Conservation (phyloP, 805 yeast species). For the Wickerhamomyces rabaulensis region DNA sequence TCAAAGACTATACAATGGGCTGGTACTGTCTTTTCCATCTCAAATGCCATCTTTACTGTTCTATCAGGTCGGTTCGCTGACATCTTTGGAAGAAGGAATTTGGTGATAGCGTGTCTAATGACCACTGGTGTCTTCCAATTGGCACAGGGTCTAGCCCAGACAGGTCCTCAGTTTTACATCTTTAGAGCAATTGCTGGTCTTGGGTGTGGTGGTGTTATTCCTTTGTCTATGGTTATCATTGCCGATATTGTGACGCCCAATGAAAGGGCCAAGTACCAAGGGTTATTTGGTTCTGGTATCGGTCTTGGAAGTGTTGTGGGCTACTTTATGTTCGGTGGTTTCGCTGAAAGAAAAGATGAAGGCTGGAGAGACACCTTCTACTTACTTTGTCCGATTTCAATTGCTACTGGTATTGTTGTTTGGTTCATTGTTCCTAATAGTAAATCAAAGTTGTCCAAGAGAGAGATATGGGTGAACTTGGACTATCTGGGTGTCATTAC, state of each 20-base stretch:
- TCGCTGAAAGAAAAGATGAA: slow-evolving; percentile 19
- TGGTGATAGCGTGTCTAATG: slow-evolving; percentile 34
- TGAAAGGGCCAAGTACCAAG: slow-evolving; percentile 54
- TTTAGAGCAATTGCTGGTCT: slow-evolving; percentile 42
- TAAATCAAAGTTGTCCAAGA: slow-evolving; percentile 23
- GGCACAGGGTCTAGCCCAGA: slow-evolving; percentile 42
- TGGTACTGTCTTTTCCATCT: slow-evolving; percentile 47
- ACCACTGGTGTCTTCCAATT: slow-evolving; percentile 40
- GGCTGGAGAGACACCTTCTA: slow-evolving; percentile 38
- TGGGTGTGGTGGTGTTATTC: slow-evolving; percentile 50
- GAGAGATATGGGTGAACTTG: slow-evolving; percentile 38
- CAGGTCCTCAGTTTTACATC: slow-evolving; percentile 41
- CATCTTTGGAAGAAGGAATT: slow-evolving; percentile 46
- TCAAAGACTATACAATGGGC: slow-evolving; percentile 52
- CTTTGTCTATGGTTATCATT: slow-evolving; percentile 45
- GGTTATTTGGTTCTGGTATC: slow-evolving; percentile 45
- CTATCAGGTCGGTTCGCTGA: slow-evolving; percentile 51
- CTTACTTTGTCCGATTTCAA: slow-evolving; percentile 31
- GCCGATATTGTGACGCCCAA: slow-evolving; percentile 49
- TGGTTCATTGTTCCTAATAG: slow-evolving; percentile 27
- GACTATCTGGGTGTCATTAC: slow-evolving; percentile 47
- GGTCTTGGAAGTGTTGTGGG: slow-evolving; percentile 43
- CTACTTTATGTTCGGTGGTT: slow-evolving; percentile 37
- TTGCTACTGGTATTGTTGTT: slow-evolving; percentile 14
- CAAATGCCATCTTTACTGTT: slow-evolving; percentile 48